Evolutionary conservation across 257 asterid genomes (phyloP).

Genomic region (Jacaranda copaia): DNA sequence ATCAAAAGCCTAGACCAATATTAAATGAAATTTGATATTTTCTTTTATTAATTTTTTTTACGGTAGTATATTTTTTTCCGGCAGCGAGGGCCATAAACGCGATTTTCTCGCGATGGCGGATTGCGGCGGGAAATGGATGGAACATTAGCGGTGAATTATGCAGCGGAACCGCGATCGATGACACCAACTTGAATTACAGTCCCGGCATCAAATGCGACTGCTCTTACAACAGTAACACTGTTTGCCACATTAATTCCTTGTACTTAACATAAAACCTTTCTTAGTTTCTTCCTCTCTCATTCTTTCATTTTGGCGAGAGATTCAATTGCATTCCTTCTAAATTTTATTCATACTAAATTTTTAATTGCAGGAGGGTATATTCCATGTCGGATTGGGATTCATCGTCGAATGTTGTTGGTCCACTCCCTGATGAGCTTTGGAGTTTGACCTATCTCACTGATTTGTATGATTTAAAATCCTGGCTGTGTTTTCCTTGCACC

Average conservation of each 20-base stretch:
- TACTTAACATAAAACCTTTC: background rate
- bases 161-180: constrained; percentile 61
- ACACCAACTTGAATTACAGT: constrained; percentile 29
- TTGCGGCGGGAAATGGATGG: constrained; percentile 50
- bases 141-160: constrained; percentile 72
- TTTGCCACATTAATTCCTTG: constrained; percentile 56
- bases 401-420: constrained; percentile 46
- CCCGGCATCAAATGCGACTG: constrained; percentile 79
- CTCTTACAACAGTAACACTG: constrained; percentile 45
- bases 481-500: background rate
- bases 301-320: background rate
- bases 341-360: background rate
- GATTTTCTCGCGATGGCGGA: constrained; percentile 53
- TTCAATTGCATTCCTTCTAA: too few relatives aligned
- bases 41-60: too few relatives aligned
- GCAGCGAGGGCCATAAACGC: constrained; percentile 62
- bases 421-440: constrained; percentile 70
- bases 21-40: too few relatives aligned
- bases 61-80: background rate
- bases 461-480: constrained; percentile 45
- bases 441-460: constrained; percentile 53
- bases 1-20: too few relatives aligned
- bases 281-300: background rate
- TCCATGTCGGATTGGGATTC: constrained; percentile 38
- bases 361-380: constrained; percentile 54